A percentile compares a stretch with the other conserved stretches of the same genome.
These are phyloP conservation scores for Chrysanthemum seticuspe DNA, from an alignment of 129 eudicot species.

Conservation along the genomic window DNA sequence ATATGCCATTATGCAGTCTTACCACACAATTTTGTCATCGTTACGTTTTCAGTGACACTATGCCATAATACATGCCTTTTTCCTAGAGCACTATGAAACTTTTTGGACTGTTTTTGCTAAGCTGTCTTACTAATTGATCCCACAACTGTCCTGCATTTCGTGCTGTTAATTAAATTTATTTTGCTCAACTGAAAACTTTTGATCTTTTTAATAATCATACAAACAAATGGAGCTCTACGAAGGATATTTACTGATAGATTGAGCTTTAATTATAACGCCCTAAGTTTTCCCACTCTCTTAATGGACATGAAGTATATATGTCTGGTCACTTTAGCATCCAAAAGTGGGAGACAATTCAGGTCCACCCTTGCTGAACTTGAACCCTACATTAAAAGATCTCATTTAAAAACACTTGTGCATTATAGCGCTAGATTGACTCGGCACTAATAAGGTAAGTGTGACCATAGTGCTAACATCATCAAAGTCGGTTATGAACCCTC, in stretches of 20 bases:
- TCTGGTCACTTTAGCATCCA: slow-evolving; percentile 33
- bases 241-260: slow-evolving; percentile 25
- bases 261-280: slow-evolving; percentile 17
- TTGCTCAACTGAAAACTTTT: slow-evolving; percentile 13
- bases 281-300: background rate
- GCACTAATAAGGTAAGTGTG: slow-evolving; percentile 25
- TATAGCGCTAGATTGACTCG: slow-evolving; percentile 31
- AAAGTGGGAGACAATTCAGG: slow-evolving; percentile 57
- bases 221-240: slow-evolving; percentile 17
- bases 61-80: background rate
- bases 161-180: slow-evolving; percentile 11
- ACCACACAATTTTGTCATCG: slow-evolving; percentile 19
- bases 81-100: background rate
- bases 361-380: slow-evolving; percentile 39
- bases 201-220: slow-evolving; percentile 4
- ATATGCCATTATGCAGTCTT: slow-evolving; percentile 7
- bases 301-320: slow-evolving; percentile 12
- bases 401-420: slow-evolving; percentile 26
- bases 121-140: slow-evolving; percentile 9
- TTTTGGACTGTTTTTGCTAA: slow-evolving; percentile 4
- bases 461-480: slow-evolving; percentile 32
- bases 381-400: slow-evolving; percentile 38
- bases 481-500: slow-evolving; percentile 20
- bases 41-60: slow-evolving; percentile 9
- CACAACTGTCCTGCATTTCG: slow-evolving; percentile 5